Conservation (phyloP, 2,329 filamentous ascomycete genomes). For the Neophaeococcomyces aloes region DNA sequence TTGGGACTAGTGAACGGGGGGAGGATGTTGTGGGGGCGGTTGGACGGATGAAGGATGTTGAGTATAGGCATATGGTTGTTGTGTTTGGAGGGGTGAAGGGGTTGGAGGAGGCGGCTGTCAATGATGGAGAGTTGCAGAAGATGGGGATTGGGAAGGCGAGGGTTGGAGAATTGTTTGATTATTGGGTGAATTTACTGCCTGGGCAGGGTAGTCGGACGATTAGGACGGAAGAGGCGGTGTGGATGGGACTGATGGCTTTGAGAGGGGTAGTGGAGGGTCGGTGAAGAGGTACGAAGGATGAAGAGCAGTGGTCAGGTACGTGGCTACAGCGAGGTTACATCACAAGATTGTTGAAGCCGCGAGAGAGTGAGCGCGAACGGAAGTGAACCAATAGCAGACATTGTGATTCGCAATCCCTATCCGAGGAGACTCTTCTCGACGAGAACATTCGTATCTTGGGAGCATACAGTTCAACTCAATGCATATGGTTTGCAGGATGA, state of each 20-base stretch:
- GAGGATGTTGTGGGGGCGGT: slow-evolving; percentile 32
- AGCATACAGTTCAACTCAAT: no score
- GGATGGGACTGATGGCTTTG: slow-evolving; percentile 62
- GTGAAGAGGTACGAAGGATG: slow-evolving; percentile 2
- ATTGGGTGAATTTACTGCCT: slow-evolving; percentile 72
- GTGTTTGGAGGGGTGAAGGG: slow-evolving; percentile 75
- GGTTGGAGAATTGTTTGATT: slow-evolving; percentile 65
- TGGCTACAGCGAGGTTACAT: no score
- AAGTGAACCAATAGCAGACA: no score
- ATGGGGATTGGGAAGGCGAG: slow-evolving; percentile 55
- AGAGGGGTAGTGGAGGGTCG: slow-evolving; percentile 40
- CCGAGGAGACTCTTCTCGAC: no score
- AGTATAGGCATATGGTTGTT: slow-evolving; percentile 52
- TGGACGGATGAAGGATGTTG: slow-evolving; percentile 24
- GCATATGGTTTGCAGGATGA: no score
- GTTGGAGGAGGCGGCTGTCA: slow-evolving; percentile 61
- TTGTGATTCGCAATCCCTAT: no score
- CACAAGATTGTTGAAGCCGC: no score
- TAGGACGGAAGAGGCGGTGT: slow-evolving; percentile 71
- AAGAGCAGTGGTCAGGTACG: no score
- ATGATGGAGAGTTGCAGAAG: slow-evolving; percentile 46
- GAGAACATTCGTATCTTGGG: no score
- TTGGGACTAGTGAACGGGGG: slow-evolving; percentile 75
- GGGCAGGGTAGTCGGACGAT: slow-evolving; percentile 74
- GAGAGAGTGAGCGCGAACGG: no score